Conservation (phyloP, 257 asterid species). For the Leptodermis oblonga region DNA sequence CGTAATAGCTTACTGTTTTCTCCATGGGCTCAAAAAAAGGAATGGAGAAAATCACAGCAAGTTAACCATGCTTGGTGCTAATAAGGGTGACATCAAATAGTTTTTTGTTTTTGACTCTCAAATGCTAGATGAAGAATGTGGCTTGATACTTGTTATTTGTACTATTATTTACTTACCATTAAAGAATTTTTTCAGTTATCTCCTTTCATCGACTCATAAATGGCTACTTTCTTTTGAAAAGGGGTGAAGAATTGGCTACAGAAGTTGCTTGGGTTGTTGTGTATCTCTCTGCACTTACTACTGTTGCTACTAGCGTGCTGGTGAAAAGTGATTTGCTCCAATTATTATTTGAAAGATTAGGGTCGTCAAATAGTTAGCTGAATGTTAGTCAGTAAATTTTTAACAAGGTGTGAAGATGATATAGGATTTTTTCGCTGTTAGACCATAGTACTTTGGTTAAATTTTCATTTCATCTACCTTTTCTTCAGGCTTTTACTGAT, state of each 20-base stretch:
- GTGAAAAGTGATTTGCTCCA: constrained; percentile 66
- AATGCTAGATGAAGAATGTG: background rate
- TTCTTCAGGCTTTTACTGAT: background rate
- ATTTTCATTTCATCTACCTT: background rate
- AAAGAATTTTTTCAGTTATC: background rate
- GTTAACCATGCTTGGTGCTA: too few relatives aligned
- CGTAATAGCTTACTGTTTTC: too few relatives aligned
- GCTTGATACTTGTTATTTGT: too few relatives aligned
- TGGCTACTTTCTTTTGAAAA: constrained; percentile 28
- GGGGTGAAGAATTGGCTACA: constrained; percentile 91
- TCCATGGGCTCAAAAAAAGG: too few relatives aligned
- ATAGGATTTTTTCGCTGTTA: background rate
- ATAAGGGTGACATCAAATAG: background rate
- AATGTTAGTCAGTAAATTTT: background rate
- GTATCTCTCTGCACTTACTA: constrained; percentile 90
- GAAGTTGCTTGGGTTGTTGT: constrained; percentile 99
- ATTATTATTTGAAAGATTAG: constrained; percentile 68
- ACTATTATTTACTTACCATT: background rate
- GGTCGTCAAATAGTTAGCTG: constrained; percentile 67
- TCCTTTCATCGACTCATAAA: background rate
- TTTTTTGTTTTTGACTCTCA: background rate
- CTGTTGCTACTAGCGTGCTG: constrained; percentile 65
- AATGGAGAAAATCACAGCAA: too few relatives aligned
- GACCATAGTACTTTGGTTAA: background rate
- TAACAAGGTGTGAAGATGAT: background rate